phyloP scores from a whole-genome alignment of 495 filamentous ascomycete genomes.

The Penicillium pancosmium region DNA sequence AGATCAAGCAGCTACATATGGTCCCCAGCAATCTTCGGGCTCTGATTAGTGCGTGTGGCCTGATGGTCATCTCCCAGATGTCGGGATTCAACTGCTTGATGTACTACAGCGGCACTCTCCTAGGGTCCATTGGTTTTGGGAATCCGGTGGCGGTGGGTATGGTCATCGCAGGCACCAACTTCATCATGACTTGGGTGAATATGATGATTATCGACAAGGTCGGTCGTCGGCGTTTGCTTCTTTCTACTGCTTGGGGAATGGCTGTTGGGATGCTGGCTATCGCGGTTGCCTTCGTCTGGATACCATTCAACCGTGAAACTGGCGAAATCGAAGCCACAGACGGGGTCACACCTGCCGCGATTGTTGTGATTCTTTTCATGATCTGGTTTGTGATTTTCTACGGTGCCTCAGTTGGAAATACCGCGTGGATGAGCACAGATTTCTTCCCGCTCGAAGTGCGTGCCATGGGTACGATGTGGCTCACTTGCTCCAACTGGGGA shows the following conservation, averaged over 20 bases:
- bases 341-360: slow-evolving; percentile 38
- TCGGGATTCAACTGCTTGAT: slow-evolving; percentile 54
- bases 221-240: slow-evolving; percentile 51
- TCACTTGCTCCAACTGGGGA: slow-evolving; percentile 53
- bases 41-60: slow-evolving; percentile 50
- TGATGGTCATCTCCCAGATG: slow-evolving; percentile 53
- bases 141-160: slow-evolving; percentile 55
- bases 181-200: slow-evolving; percentile 55
- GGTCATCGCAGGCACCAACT: slow-evolving; percentile 55
- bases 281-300: slow-evolving; percentile 53
- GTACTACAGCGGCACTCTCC: slow-evolving; percentile 57
- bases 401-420: slow-evolving; percentile 49
- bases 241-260: slow-evolving; percentile 54
- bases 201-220: slow-evolving; percentile 51
- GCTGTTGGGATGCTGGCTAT: slow-evolving; percentile 41
- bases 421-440: slow-evolving; percentile 54
- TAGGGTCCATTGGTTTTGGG: slow-evolving; percentile 54
- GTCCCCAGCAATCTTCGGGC: slow-evolving; percentile 53
- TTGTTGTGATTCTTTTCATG: slow-evolving; percentile 50
- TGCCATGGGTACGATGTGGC: slow-evolving; percentile 55
- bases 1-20: slow-evolving; percentile 50
- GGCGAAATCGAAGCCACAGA: slow-evolving; percentile 23
- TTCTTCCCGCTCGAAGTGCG: slow-evolving; percentile 57
- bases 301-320: slow-evolving; percentile 45
- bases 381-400: slow-evolving; percentile 53